Evolutionary conservation across 495 filamentous ascomycete genomes (phyloP).

Genomic region (Gamarada debralockiae): DNA sequence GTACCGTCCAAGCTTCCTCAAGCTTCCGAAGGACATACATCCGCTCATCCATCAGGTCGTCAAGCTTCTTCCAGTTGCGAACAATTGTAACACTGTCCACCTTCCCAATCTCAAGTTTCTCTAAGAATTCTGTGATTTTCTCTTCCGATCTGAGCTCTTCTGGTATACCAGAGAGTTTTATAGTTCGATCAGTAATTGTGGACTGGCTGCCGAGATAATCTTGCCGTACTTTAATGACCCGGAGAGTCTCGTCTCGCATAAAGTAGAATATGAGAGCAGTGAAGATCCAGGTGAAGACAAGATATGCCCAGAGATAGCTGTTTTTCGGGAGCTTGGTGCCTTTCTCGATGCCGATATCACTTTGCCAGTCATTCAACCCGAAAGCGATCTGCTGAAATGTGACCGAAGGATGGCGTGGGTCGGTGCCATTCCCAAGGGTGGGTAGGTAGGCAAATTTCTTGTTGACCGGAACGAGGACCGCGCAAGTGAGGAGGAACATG

Average conservation of each 20-base stretch:
- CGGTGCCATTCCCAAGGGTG: constrained; percentile 2
- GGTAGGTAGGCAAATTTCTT: constrained; percentile 45
- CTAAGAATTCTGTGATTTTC: constrained; percentile 81
- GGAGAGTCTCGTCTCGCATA: constrained; percentile 73
- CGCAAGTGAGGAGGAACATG: constrained; percentile 73
- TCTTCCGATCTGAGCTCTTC: constrained; percentile 72
- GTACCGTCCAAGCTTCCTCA: constrained; percentile 74
- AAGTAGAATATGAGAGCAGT: constrained; percentile 78
- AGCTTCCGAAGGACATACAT: constrained; percentile 62
- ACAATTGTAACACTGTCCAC: constrained; percentile 88
- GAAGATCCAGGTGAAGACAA: constrained; percentile 89
- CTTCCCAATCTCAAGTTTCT: constrained; percentile 85
- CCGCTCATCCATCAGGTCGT: constrained; percentile 68
- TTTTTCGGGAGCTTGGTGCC: constrained; percentile 27
- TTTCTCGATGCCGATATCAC: constrained; percentile 4
- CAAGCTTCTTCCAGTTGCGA: constrained; percentile 80
- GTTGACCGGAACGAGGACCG: constrained; percentile 84
- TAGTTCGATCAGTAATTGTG: constrained; percentile 90
- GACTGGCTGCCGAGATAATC: constrained; percentile 90
- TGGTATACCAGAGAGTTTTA: constrained; percentile 88
- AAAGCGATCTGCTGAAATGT: not conserved
- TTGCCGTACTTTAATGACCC: constrained; percentile 80
- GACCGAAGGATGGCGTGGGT: not conserved
- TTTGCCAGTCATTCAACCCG: constrained; percentile 7
- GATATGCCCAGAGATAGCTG: constrained; percentile 86